phyloP scores from a whole-genome alignment of 2,329 filamentous ascomycete genomes.

The Camptophora hylomeconis region DNA sequence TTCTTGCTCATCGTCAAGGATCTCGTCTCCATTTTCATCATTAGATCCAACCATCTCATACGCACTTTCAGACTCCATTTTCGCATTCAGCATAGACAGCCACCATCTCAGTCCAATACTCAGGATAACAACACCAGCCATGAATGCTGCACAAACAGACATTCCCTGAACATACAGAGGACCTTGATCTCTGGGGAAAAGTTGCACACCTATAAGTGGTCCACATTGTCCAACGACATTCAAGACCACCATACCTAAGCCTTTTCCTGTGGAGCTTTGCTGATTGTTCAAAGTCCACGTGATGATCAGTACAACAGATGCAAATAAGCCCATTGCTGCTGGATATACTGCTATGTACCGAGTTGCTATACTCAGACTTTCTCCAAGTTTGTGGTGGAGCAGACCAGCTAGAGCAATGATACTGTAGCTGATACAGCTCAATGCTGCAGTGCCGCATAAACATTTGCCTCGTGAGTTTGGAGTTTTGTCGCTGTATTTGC shows the following conservation, averaged over 20 bases:
- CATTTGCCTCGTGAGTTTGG: conserved; percentile 47
- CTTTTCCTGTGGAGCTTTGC: conserved; percentile 52
- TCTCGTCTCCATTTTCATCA: too few relatives aligned
- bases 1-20: too few relatives aligned
- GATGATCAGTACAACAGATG: conserved; percentile 69
- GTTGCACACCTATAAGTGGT: conserved; percentile 53
- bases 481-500: conserved; percentile 56
- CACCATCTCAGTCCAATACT: conserved; percentile 42
- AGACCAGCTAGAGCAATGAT: conserved; percentile 48
- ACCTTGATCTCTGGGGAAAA: conserved; percentile 47
- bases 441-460: conserved; percentile 54
- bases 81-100: conserved; percentile 39
- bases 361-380: conserved; percentile 24
- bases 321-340: conserved; percentile 69
- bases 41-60: conserved; percentile 5
- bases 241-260: conserved; percentile 64
- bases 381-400: conserved; percentile 24
- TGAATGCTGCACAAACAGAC: conserved; percentile 48
- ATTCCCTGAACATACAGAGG: conserved; percentile 53
- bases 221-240: conserved; percentile 74
- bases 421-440: conserved; percentile 49
- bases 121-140: conserved; percentile 47
- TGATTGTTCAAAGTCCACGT: conserved; percentile 88
- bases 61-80: conserved; percentile 19
- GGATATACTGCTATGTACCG: conserved; percentile 68